phyloP scores from a whole-genome alignment of 305 asterid genomes.

The Fraxinus angustifolia region DNA sequence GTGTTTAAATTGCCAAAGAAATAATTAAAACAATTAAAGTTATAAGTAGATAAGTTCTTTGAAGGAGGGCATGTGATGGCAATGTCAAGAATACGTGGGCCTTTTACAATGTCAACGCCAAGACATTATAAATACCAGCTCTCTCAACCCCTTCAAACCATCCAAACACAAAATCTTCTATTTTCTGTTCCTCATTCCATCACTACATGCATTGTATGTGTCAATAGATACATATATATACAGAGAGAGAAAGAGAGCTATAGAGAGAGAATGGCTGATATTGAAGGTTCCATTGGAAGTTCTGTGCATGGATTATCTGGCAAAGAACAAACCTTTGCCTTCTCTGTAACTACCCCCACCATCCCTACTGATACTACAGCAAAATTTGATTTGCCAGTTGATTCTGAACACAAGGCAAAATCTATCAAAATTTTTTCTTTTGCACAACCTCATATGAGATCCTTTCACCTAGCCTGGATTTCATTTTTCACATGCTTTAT shows the following conservation, averaged over 20 bases:
- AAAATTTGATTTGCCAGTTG: conserved; percentile 36
- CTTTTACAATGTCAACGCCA: neutral
- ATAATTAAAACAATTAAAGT: neutral
- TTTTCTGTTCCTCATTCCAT: neutral
- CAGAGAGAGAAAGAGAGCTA: neutral
- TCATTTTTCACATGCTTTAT: conserved; percentile 42
- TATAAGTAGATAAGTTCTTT: neutral
- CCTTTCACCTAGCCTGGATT: conserved; percentile 39
- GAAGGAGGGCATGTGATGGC: neutral
- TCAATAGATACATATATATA: neutral
- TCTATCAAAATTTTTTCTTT: conserved; percentile 33
- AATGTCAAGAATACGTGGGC: neutral
- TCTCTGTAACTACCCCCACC: conserved; percentile 27
- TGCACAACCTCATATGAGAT: conserved; percentile 41
- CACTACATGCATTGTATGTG: neutral
- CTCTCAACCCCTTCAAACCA: neutral
- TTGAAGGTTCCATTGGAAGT: conserved; percentile 16
- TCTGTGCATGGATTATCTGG: conserved; percentile 15
- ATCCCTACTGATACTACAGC: conserved; percentile 26
- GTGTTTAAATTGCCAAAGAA: neutral
- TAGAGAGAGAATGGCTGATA: conserved; percentile 16
- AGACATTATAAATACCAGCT: neutral
- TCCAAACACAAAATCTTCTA: neutral
- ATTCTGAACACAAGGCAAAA: conserved; percentile 44
- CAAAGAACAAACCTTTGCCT: conserved; percentile 21